Evolutionary conservation across 192 early-diverging fungal genomes (phyloP), one percentile per base, ranked within the genome.

Genomic region (Phlyctochytrium bullatum): DNA sequence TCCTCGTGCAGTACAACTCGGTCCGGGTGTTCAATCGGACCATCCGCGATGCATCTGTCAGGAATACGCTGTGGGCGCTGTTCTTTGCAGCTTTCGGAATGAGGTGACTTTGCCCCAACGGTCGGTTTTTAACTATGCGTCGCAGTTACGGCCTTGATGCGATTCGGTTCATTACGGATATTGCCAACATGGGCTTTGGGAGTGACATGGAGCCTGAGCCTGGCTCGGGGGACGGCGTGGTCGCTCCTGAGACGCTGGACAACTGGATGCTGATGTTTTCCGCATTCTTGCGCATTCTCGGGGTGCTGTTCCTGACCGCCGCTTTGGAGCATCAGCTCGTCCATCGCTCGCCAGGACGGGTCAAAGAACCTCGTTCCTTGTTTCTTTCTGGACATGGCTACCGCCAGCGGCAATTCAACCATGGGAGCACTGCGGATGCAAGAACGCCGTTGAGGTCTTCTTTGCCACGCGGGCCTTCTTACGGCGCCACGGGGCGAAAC

Each of bases 21-120:
- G 74, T 76, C n/a, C 35, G 54, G 2, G 71, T 80, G 25, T 80
- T 80, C 59, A 80, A 80, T 52, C 64, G 78, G 23, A 47, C 29
- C 4, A 73, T 80, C 28, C 31, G 17, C 2, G 68, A 80, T 36
- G 57, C 60, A 16, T 64, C 72, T 24, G 61, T 80, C 3, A 47
- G 61, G 32, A 80, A 80, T 63, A 64, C 30, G 1, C n/a, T 65
- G 31, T 80, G 63, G 59, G 72, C 66, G 6, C 53, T 50, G 59
- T 71, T 68, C 51, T 80, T 74, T 61, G 25, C 54, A 17, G 34
- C 71, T 0, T 10, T 72, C 6, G 67, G 72, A 1, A 24, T 63
- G 2, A 67, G 71, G 65, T 75, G 27, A 25, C 59, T n/a, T n/a
- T n/a, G n/a, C n/a, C n/a, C n/a, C n/a, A n/a, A n/a, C n/a, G n/a